Evolutionary conservation across 805 yeast genomes (phyloP).

Genomic region (Wickerhamiella hasegawae): DNA sequence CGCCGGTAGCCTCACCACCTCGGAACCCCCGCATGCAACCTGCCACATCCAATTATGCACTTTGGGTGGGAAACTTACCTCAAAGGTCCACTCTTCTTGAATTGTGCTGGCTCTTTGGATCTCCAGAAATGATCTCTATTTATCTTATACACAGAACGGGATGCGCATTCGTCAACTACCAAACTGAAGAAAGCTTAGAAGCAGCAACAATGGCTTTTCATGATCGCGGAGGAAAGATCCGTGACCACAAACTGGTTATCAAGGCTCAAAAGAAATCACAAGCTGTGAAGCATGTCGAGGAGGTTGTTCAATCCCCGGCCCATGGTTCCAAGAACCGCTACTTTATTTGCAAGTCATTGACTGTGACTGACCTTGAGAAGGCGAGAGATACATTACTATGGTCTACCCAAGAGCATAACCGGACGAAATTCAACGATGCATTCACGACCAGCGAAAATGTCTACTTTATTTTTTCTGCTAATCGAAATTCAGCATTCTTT

Average conservation of each 20-base stretch:
- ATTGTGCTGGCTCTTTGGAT: constrained; percentile 24
- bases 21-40: constrained; percentile 12
- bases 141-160: constrained; percentile 26
- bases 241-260: constrained; percentile 22
- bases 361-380: constrained; percentile 24
- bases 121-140: constrained; percentile 23
- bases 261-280: constrained; percentile 11
- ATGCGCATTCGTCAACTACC: constrained; percentile 28
- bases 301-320: constrained; percentile 1
- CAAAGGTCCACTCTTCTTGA: constrained; percentile 21
- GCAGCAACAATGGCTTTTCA: constrained; percentile 18
- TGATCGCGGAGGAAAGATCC: constrained; percentile 17
- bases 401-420: constrained; percentile 28
- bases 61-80: constrained; percentile 33
- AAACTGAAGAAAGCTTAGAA: constrained; percentile 17
- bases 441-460: constrained; percentile 21
- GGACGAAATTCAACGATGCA: constrained; percentile 23
- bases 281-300: background rate
- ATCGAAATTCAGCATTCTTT: constrained; percentile 25
- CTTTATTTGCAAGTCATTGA: constrained; percentile 26
- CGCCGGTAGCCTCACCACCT: too few species aligned
- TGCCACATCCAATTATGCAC: constrained; percentile 25
- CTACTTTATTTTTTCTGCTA: constrained; percentile 26
- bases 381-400: constrained; percentile 22
- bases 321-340: constrained; percentile 17